phyloP scores from a whole-genome alignment of 495 filamentous ascomycete genomes.

The Hyphodiscus hymeniophilus region DNA sequence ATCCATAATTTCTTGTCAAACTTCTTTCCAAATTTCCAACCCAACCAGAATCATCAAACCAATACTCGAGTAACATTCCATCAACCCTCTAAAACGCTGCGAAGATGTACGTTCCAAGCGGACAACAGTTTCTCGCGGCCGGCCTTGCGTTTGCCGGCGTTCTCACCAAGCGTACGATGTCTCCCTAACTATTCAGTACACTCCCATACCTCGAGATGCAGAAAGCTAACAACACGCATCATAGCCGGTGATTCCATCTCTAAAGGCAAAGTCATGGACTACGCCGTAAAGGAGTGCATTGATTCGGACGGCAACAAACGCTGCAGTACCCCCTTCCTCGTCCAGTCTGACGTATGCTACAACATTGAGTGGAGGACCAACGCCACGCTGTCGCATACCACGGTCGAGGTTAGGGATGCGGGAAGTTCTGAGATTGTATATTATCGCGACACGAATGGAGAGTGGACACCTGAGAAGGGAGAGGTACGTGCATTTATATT shows the following conservation, averaged over 20 bases:
- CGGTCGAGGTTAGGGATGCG: conserved; percentile 31
- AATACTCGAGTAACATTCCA: neutral
- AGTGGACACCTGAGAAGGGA: conserved; percentile 30
- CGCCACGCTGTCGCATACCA: conserved; percentile 30
- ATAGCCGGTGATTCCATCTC: conserved; percentile 13
- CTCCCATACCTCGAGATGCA: too few relatives aligned
- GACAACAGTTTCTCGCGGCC: conserved; percentile 25
- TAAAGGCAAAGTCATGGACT: conserved; percentile 28
- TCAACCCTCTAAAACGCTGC: neutral
- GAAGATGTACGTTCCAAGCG: conserved; percentile 27
- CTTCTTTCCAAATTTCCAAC: neutral
- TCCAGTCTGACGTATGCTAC: conserved; percentile 28
- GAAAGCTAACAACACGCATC: neutral
- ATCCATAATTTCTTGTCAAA: too few relatives aligned
- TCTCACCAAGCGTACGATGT: conserved; percentile 18
- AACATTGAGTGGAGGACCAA: conserved; percentile 30
- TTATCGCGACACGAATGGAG: conserved; percentile 33
- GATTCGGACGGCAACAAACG: conserved; percentile 27
- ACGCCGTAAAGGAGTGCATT: conserved; percentile 26
- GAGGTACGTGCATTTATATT: conserved; percentile 15
- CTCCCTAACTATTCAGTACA: too few relatives aligned
- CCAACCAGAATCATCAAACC: neutral
- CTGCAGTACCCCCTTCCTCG: conserved; percentile 30
- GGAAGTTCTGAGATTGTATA: conserved; percentile 30
- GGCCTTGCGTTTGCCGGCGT: conserved; percentile 25